These are phyloP conservation scores for Persicaria tinctoria DNA, from an alignment of 148 eudicot genomes.

Conservation along the genomic window DNA sequence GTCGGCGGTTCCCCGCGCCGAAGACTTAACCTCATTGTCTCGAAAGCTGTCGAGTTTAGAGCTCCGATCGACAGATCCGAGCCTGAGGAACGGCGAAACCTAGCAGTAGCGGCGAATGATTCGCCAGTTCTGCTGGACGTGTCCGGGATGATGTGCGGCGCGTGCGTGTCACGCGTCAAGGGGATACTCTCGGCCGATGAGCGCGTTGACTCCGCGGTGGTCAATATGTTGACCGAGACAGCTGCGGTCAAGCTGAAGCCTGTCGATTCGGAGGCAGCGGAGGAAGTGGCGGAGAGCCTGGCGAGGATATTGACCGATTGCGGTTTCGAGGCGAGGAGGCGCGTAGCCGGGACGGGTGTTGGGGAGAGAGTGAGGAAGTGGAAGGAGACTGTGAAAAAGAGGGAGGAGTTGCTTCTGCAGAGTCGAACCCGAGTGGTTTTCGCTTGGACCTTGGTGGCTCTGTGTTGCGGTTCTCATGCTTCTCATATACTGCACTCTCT, in stretches of 20 bases:
- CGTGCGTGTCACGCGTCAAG: conserved; percentile 76
- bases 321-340: conserved; percentile 63
- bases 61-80: conserved; percentile 10
- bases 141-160: conserved; percentile 92
- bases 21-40: conserved; percentile 13
- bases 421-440: conserved; percentile 63
- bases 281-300: conserved; percentile 43
- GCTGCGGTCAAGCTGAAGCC: conserved; percentile 68
- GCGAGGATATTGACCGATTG: conserved; percentile 66
- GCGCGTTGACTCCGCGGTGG: conserved; percentile 76
- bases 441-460: conserved; percentile 84
- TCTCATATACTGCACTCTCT: conserved; percentile 74
- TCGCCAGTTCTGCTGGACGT: conserved; percentile 61
- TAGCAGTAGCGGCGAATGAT: neutral
- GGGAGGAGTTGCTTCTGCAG: conserved; percentile 46
- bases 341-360: conserved; percentile 54
- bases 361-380: conserved; percentile 77
- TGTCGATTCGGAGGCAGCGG: conserved; percentile 14
- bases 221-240: conserved; percentile 84
- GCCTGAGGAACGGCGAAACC: neutral
- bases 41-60: conserved; percentile 37
- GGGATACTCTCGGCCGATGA: conserved; percentile 49
- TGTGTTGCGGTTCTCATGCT: conserved; percentile 83
- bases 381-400: conserved; percentile 62
- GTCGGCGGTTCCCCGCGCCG: neutral